Evolutionary conservation across 352 stramenopile species (phyloP), one percentile per base, ranked within the genome.

Genomic region (Phytopythium chamaehyphon): DNA sequence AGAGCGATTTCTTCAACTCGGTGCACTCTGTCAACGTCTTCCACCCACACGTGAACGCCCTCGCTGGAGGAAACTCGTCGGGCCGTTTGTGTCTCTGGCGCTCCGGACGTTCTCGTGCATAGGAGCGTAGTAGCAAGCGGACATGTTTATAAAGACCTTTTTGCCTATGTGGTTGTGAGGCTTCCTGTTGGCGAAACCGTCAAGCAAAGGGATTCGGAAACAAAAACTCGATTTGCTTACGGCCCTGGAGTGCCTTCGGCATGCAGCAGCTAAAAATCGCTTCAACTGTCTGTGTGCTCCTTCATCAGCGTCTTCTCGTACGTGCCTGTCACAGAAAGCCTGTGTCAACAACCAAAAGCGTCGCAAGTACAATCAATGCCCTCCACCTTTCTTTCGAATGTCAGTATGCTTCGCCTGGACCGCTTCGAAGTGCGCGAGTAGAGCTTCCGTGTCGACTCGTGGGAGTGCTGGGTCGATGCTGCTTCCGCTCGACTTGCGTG

Each of bases 1-100:
- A 51, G 47, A 86, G 77, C 53, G 68, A 87, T 38, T 71, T 75
- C 37, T 85, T 93, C 37, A 73, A 65, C 1, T 95, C 85, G 16
- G 81, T 96, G 22, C 83, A 93, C 61, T 95, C 86, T 18, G 88
- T 94, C 60, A 93, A 94, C 56, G 70, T 76, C 3, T 93, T 95
- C 60, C 86, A 96, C 54, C 83, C 85, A 22, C 73, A 73, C 40
- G 57, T 84, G 24, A 64, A 88, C 28, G 55, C 81, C 8, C 83
- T 96, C 46, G 74, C 71, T 1, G 77, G 85, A 6, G 81, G 82
- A 21, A 96, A 95, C 55, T 91, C 76, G 4, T 91, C 76, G 2
- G 82, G 84, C 1, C 62, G 84, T 15, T 53, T 90, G 26, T 70
- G 73, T 46, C 54, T 93, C 8, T 93, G 79, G 70, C 62, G 77